These are phyloP conservation scores for Komagataella populi DNA, from an alignment of 805 yeast genomes.

Conservation along the genomic window DNA sequence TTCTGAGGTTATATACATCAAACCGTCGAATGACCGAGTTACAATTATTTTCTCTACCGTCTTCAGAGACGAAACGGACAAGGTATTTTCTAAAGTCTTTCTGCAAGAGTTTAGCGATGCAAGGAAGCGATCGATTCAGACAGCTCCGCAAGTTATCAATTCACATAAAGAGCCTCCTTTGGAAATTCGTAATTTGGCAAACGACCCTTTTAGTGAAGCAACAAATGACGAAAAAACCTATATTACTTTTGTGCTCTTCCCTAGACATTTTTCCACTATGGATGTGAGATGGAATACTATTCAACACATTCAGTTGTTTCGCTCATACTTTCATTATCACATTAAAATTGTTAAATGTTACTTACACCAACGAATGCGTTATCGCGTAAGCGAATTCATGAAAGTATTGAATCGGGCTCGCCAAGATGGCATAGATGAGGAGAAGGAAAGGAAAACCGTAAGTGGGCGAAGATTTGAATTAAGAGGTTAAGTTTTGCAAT, in stretches of 20 bases:
- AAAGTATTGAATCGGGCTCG: constrained; percentile 95
- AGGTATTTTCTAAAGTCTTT: constrained; percentile 78
- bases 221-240: constrained; percentile 25
- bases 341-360: constrained; percentile 97
- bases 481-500: not conserved
- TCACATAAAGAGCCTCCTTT: constrained; percentile 88
- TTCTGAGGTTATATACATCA: constrained; percentile 80
- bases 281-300: constrained; percentile 71
- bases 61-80: constrained; percentile 95
- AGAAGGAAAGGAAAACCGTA: constrained; percentile 47
- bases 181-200: constrained; percentile 44
- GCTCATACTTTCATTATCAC: constrained; percentile 97
- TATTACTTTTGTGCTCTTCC: constrained; percentile 64
- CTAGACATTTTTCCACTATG: constrained; percentile 56
- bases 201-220: constrained; percentile 17
- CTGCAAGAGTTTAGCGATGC: constrained; percentile 94
- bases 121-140: constrained; percentile 87
- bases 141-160: constrained; percentile 95
- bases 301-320: constrained; percentile 80
- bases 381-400: constrained; percentile 83
- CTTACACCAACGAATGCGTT: constrained; percentile 97
- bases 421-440: constrained; percentile 74
- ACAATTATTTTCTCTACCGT: constrained; percentile 92
- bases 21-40: constrained; percentile 90
- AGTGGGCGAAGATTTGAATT: constrained; percentile 52